These are phyloP conservation scores for Neostapfia colusana DNA, from an alignment of 176 grass and related monocot species.

Conservation along the genomic window DNA sequence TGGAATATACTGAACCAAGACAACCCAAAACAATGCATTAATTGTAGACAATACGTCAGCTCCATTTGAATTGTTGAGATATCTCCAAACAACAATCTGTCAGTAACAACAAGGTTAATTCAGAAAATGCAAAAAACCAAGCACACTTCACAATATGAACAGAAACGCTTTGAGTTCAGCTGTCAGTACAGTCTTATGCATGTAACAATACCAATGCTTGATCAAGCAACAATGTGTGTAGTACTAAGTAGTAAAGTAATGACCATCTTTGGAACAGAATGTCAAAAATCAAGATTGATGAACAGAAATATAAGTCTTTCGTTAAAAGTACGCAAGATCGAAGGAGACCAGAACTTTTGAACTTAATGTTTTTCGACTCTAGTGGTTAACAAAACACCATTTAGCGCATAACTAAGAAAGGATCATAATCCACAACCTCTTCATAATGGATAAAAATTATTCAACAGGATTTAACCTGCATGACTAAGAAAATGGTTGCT, in stretches of 20 bases:
- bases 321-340: not conserved
- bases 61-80: constrained; percentile 57
- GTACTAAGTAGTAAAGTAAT: constrained; percentile 3
- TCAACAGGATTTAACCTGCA: not conserved
- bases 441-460: not conserved
- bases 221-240: not conserved
- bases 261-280: not conserved
- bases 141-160: not conserved
- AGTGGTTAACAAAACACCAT: not conserved
- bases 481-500: not conserved
- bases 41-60: constrained; percentile 62
- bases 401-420: not conserved
- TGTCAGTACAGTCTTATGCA: not conserved
- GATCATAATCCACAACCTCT: not conserved
- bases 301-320: not conserved
- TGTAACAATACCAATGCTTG: not conserved
- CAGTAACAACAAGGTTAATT: constrained; percentile 31
- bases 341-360: not conserved
- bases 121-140: not conserved
- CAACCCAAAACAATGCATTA: constrained; percentile 68
- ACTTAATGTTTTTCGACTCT: not conserved
- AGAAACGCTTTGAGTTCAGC: not conserved
- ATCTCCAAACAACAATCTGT: constrained; percentile 92
- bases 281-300: not conserved
- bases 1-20: constrained; percentile 81